Conservation (phyloP, 2,329 filamentous ascomycete species). For the Intubia oerlemansii region DNA sequence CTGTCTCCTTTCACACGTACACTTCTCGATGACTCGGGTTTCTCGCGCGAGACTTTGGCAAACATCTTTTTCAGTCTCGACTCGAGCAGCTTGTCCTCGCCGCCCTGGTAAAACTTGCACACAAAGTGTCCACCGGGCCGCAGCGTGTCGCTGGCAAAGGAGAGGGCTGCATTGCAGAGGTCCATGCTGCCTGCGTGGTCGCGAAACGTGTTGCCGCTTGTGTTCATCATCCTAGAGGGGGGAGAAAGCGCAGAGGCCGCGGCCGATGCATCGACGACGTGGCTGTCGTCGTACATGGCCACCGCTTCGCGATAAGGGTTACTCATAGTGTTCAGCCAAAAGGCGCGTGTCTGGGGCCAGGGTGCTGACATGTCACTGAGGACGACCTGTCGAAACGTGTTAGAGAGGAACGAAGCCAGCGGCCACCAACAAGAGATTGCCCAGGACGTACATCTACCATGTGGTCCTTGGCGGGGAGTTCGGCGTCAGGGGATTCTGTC, state of each 20-base stretch:
- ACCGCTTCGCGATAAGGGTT: conserved; percentile 84
- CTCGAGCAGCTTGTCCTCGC: conserved; percentile 67
- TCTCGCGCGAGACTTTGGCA: conserved; percentile 60
- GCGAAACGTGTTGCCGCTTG: conserved; percentile 64
- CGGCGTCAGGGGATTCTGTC: no score
- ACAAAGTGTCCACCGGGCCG: conserved; percentile 72
- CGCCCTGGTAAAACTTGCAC: conserved; percentile 92
- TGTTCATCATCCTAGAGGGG: conserved; percentile 99
- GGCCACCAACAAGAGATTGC: no score
- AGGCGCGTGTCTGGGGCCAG: conserved; percentile 65
- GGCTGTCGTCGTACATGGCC: no score
- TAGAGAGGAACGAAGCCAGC: no score
- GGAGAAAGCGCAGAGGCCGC: no score
- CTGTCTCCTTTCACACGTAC: conserved; percentile 29
- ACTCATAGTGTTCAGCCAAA: conserved; percentile 77
- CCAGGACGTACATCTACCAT: no score
- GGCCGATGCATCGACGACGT: no score
- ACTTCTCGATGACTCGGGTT: conserved; percentile 74
- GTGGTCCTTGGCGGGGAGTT: no score
- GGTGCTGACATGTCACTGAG: conserved; percentile 98
- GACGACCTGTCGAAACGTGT: conserved; percentile 46
- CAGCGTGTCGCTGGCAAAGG: conserved; percentile 70
- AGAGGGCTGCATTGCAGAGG: conserved; percentile 66
- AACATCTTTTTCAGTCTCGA: conserved; percentile 56
- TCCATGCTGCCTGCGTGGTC: conserved; percentile 95